phyloP scores from a whole-genome alignment of 2,329 filamentous ascomycete genomes.

The Penicillium sclerotiorum region DNA sequence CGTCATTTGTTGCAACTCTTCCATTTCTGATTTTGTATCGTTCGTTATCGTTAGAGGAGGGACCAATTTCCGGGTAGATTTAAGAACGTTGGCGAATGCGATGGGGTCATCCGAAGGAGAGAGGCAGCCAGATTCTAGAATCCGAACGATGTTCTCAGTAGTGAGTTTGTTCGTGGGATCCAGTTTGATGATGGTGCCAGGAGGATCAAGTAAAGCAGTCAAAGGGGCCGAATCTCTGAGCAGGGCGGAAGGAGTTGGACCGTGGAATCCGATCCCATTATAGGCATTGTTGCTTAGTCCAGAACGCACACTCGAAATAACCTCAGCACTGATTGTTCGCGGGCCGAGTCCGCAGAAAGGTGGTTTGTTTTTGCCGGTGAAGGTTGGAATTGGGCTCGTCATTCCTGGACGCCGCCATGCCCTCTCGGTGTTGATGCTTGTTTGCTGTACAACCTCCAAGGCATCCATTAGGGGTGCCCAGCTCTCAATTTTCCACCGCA shows the following conservation, averaged over 20 bases:
- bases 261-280: constrained; percentile 41
- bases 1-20: constrained; percentile 24
- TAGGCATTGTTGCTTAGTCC: constrained; percentile 52
- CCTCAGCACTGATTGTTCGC: constrained; percentile 60
- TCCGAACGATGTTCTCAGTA: constrained; percentile 50
- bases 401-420: constrained; percentile 38
- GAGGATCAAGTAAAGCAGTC: constrained; percentile 22
- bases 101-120: constrained; percentile 49
- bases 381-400: constrained; percentile 16
- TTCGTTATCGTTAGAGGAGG: no score
- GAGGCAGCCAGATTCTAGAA: constrained; percentile 54
- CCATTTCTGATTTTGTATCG: no score
- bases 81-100: constrained; percentile 46
- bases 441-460: constrained; percentile 32
- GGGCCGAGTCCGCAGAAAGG: constrained; percentile 45
- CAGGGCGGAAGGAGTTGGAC: constrained; percentile 35
- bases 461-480: constrained; percentile 39
- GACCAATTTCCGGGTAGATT: constrained; percentile 30
- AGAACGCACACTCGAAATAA: constrained; percentile 59
- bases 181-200: constrained; percentile 24
- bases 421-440: constrained; percentile 39
- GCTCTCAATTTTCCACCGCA: constrained; percentile 45
- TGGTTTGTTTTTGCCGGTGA: constrained; percentile 17
- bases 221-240: constrained; percentile 24
- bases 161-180: constrained; percentile 32